These are phyloP conservation scores for Cryphonectria radicalis DNA, from an alignment of 2,329 filamentous ascomycete species.

Conservation along the genomic window DNA sequence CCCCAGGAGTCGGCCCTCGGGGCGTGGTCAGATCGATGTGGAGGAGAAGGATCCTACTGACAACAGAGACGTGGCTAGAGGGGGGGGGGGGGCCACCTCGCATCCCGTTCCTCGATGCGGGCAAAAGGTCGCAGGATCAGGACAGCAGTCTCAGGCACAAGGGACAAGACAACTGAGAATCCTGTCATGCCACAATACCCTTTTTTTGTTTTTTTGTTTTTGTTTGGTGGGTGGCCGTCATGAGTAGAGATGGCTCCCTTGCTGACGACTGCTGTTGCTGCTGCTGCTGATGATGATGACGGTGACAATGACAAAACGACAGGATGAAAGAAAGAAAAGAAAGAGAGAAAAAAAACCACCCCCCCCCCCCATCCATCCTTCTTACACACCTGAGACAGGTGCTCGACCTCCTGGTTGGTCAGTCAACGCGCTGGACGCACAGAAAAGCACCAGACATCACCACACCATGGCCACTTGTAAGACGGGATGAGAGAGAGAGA, in stretches of 20 bases:
- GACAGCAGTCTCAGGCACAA: neutral
- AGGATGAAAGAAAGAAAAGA: too few relatives aligned
- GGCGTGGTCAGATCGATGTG: neutral
- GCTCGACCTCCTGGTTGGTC: neutral
- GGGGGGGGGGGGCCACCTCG: neutral
- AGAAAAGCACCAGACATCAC: neutral
- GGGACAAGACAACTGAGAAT: neutral
- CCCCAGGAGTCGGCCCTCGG: neutral
- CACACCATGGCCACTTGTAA: neutral
- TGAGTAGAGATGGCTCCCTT: neutral
- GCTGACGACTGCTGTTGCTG: neutral
- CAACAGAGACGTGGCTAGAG: neutral
- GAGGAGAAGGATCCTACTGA: neutral
- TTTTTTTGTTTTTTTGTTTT: neutral
- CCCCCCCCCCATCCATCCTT: too few relatives aligned
- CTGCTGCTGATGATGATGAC: too few relatives aligned
- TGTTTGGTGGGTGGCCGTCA: neutral
- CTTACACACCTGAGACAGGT: neutral
- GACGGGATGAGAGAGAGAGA: neutral
- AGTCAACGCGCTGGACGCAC: constrained; percentile 3
- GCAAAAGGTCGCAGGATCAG: neutral
- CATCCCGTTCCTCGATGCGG: neutral
- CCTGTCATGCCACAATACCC: neutral
- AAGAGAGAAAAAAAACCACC: too few relatives aligned
- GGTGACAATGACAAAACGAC: too few relatives aligned